These are phyloP conservation scores for Citrus sp. DNA, from an alignment of 345 rosid species.

Conservation along the genomic window DNA sequence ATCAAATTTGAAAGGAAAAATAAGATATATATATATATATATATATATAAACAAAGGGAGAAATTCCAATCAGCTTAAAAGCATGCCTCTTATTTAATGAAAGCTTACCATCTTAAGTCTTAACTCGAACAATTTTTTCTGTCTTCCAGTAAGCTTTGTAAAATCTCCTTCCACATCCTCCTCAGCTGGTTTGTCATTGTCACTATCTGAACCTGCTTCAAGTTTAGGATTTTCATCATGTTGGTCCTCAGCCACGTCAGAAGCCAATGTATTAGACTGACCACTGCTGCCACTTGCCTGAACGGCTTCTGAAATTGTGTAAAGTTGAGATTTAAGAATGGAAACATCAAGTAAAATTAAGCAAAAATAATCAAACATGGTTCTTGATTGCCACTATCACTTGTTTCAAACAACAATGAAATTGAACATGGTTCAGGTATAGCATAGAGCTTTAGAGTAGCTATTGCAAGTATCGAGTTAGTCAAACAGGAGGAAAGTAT, in stretches of 20 bases:
- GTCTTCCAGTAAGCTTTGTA: conserved; percentile 78
- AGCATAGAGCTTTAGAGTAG: not conserved
- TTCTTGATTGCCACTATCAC: too few relatives aligned
- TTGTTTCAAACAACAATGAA: not conserved
- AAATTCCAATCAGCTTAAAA: not conserved
- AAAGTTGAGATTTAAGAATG: not conserved
- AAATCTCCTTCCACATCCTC: conserved; percentile 51
- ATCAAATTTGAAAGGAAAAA: not conserved
- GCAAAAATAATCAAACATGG: not conserved
- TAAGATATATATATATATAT: not conserved
- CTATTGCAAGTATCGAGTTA: not conserved
- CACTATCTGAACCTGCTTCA: conserved; percentile 47
- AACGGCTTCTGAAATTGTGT: conserved; percentile 28
- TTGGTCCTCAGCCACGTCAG: conserved; percentile 30
- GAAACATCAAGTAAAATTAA: not conserved
- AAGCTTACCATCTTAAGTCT: conserved; percentile 76
- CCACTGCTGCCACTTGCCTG: conserved; percentile 30
- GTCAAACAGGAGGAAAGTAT: not conserved
- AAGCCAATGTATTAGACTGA: conserved; percentile 17
- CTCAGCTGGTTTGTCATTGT: conserved; percentile 33
- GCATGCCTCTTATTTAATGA: not conserved
- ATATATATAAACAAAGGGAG: not conserved
- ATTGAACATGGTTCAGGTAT: not conserved
- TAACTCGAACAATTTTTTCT: conserved; percentile 71
- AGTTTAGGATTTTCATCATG: conserved; percentile 29